Evolutionary conservation across 257 asterid species (phyloP), one percentile per base, ranked within the genome.

Genomic region (Coffea canephora): DNA sequence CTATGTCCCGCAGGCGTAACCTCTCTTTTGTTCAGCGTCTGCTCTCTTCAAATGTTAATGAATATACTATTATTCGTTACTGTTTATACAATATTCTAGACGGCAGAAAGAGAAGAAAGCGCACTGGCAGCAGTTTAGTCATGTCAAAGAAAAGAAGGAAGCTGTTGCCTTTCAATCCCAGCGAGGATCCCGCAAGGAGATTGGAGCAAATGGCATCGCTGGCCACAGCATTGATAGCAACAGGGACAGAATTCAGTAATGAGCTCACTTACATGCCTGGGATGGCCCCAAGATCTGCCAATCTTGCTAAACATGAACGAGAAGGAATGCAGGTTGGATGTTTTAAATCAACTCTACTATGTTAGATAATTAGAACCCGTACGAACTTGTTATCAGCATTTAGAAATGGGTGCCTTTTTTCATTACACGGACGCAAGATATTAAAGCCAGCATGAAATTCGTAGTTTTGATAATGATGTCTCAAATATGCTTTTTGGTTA

Each of bases 131-230:
- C 16, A 79, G 83, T 74, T 31, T 94, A 36, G 90, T 67, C 6
- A 23, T 85, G 77, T 79, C 93, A 21, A 96, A 96, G 86, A 96
- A 91, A 86, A 87, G 87, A 36, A 87, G 98, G 73, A 96, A 74
- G 80, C 66, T 96, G 85, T 78, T 92, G 91, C 87, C 97, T 41
- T 96, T 89, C 81, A 82, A 5, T 82, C 97, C 97, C 14, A 88
- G 82, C 8, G 97, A 92, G 68, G 97, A 96, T 87, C 85, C 89
- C 25, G 75, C 36, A 25, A 81, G 92, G 82, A 89, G 94, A 86
- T 78, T 91, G 77, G 93, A 91, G 85, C 97, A 96, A 88, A 94
- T 96, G 99, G 91, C 94, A 31, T 94, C 99, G 39, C 84, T 96
- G 75, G 99, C 98, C 55, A 87, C 97, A 27, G 97, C 98, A 3